These are phyloP conservation scores for Ramaria sp. DNA, from an alignment of 768 basidiomycete species.

Conservation along the genomic window DNA sequence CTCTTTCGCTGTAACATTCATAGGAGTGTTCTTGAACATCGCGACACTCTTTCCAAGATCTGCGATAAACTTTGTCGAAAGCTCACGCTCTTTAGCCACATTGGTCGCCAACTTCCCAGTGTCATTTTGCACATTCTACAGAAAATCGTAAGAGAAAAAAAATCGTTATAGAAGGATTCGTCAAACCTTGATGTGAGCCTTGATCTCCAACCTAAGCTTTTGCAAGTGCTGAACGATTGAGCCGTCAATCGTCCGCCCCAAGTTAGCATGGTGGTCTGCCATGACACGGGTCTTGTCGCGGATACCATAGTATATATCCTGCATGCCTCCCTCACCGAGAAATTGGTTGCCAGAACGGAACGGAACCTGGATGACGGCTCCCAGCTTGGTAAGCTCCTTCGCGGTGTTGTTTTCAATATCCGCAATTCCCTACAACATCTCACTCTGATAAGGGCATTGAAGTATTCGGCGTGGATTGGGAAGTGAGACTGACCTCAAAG, in stretches of 20 bases:
- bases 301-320: slow-evolving; percentile 88
- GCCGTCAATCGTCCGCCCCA: slow-evolving; percentile 91
- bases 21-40: slow-evolving; percentile 91
- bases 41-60: slow-evolving; percentile 82
- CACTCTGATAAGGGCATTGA: not conserved
- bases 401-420: slow-evolving; percentile 96
- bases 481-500: slow-evolving; percentile 46
- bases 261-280: slow-evolving; percentile 93
- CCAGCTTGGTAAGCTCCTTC: slow-evolving; percentile 84
- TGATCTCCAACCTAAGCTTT: slow-evolving; percentile 90
- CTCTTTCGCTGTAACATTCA: slow-evolving; percentile 64
- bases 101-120: slow-evolving; percentile 84
- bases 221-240: slow-evolving; percentile 97
- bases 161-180: not conserved
- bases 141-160: not conserved
- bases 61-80: slow-evolving; percentile 74
- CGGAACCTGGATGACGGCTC: slow-evolving; percentile 93
- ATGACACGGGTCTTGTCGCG: slow-evolving; percentile 89
- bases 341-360: slow-evolving; percentile 96
- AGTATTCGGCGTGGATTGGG: slow-evolving; percentile 6
- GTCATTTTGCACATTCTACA: slow-evolving; percentile 88
- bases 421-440: slow-evolving; percentile 35
- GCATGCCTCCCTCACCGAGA: slow-evolving; percentile 92
- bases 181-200: slow-evolving; percentile 88
- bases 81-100: slow-evolving; percentile 89